Conservation (phyloP, 2,329 filamentous ascomycete genomes). For the Colletotrichum sp. region DNA sequence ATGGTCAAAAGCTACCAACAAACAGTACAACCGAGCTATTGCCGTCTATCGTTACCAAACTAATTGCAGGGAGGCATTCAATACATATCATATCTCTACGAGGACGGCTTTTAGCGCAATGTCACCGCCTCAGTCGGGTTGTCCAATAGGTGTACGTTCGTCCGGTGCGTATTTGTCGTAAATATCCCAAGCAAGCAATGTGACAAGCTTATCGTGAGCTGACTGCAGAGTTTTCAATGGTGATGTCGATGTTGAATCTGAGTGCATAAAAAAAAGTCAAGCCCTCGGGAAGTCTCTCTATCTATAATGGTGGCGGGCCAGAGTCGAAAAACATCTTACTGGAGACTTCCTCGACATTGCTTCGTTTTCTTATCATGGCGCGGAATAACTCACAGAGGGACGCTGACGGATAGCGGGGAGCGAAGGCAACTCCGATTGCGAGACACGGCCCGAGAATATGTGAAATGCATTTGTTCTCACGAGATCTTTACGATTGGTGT, state of each 20-base stretch:
- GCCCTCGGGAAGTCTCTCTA: neutral
- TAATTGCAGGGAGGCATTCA: too few species aligned
- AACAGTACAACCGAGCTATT: too few species aligned
- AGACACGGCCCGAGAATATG: neutral
- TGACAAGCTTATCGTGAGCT: neutral
- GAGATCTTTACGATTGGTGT: neutral
- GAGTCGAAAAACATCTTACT: neutral
- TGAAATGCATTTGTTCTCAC: neutral
- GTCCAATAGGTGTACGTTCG: too few species aligned
- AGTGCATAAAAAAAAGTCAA: fast-evolving
- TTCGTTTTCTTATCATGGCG: neutral
- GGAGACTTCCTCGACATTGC: neutral
- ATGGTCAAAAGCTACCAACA: too few species aligned
- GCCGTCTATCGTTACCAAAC: too few species aligned
- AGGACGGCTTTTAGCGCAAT: too few species aligned
- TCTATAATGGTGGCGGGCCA: neutral
- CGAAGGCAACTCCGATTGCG: fast-evolving
- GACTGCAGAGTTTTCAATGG: fast-evolving
- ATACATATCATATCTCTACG: too few species aligned
- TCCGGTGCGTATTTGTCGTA: neutral
- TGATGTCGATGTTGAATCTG: neutral
- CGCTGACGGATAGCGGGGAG: neutral
- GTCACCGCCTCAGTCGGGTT: too few species aligned
- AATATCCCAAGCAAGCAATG: neutral
- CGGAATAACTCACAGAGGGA: neutral